Evolutionary conservation across 345 rosid species (phyloP).

Genomic region (Acer saccharum): DNA sequence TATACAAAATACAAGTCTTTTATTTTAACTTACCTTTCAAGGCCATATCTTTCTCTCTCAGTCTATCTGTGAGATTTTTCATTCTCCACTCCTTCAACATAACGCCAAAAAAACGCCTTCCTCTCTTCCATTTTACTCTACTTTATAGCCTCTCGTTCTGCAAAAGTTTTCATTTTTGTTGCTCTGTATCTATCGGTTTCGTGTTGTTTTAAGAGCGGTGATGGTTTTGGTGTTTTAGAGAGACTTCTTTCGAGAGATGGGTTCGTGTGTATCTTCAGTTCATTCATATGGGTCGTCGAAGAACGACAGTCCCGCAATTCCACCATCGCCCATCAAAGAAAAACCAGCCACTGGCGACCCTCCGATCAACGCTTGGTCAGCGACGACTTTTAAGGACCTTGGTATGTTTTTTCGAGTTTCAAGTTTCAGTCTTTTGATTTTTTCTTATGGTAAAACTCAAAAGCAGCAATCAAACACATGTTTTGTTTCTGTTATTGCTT

Average conservation of each 20-base stretch:
- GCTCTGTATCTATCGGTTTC: neutral
- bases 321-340: slow-evolving; percentile 50
- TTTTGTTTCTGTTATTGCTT: neutral
- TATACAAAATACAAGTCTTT: neutral
- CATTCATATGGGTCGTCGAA: slow-evolving; percentile 38
- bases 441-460: neutral
- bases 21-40: slow-evolving; percentile 24
- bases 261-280: slow-evolving; percentile 53
- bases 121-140: neutral
- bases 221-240: slow-evolving; percentile 11
- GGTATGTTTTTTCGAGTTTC: slow-evolving; percentile 29
- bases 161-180: slow-evolving; percentile 2
- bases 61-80: neutral
- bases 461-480: neutral
- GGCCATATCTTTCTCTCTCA: slow-evolving; percentile 11
- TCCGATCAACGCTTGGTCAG: slow-evolving; percentile 23
- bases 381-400: slow-evolving; percentile 20
- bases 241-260: slow-evolving; percentile 36
- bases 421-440: neutral
- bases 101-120: slow-evolving; percentile 23
- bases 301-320: slow-evolving; percentile 32
- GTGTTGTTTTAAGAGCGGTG: neutral
- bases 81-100: slow-evolving; percentile 18
- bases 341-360: slow-evolving; percentile 18
- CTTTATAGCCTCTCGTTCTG: neutral